These are phyloP conservation scores for Colletotrichum falcatum DNA, from an alignment of 2,329 filamentous ascomycete species.

Conservation along the genomic window DNA sequence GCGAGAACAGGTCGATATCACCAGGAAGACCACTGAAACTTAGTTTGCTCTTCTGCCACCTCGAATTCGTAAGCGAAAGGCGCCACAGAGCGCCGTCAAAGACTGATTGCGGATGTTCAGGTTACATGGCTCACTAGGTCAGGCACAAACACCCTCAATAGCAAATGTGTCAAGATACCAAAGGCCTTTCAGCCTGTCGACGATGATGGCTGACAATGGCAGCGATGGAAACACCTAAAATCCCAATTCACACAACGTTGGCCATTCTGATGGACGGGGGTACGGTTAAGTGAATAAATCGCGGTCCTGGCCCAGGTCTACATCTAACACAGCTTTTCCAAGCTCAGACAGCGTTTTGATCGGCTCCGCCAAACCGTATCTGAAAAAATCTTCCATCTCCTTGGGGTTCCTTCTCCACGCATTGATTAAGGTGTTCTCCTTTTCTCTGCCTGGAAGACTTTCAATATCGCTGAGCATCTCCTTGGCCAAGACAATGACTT, in stretches of 20 bases:
- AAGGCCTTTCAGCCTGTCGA: not conserved
- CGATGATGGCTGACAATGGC: not conserved
- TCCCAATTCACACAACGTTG: not conserved
- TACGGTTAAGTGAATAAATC: conserved; percentile 29
- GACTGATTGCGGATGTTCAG: too few species aligned
- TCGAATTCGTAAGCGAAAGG: not conserved
- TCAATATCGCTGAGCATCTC: conserved; percentile 63
- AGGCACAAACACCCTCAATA: not conserved
- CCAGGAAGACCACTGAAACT: not conserved
- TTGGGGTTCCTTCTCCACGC: conserved; percentile 58
- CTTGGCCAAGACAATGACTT: conserved; percentile 56
- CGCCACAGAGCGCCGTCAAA: not conserved
- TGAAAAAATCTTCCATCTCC: conserved; percentile 58
- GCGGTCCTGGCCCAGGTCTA: conserved; percentile 51
- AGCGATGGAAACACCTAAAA: not conserved
- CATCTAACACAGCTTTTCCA: conserved; percentile 57
- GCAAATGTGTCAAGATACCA: conserved; percentile 7
- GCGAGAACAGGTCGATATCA: not conserved
- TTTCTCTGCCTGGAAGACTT: conserved; percentile 58
- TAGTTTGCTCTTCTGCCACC: not conserved
- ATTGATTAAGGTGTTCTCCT: conserved; percentile 57
- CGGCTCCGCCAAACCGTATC: conserved; percentile 61
- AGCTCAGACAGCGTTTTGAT: conserved; percentile 60
- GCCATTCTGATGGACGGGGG: not conserved
- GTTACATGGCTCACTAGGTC: not conserved